Evolutionary conservation across 805 yeast genomes (phyloP), one percentile per base, ranked within the genome.

Genomic region (Candida boleticola): DNA sequence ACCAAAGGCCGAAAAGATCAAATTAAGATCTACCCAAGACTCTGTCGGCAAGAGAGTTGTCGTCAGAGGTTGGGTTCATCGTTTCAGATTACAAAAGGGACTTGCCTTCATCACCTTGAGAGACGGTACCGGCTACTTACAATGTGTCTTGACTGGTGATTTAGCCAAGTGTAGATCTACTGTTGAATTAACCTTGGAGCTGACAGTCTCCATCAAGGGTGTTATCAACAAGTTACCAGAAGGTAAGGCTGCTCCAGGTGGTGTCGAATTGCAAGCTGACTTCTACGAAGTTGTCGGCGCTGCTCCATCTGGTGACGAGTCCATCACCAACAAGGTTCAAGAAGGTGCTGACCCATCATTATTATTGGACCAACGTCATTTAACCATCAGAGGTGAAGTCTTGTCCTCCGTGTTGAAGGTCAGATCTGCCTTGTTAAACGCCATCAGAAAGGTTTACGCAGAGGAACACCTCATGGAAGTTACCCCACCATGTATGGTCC

Each of bases 401-500:
- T 71, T 93, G 51, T 79, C 93, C 45, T 83, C 93, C 14, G 95
- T 93, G 27, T 84, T 93, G 93, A 88, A 86, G 64, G 98, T 93
- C 27, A 84, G 99, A 67, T 93, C 97, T 30, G 71, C 81, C 29
- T 76, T 89, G 42, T 69, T 93, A 55, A 71, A 72, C 40, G 68
- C 93, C 30, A 66, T 93, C 53, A 82, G 99, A 71, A 76, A 80
- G 52, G 85, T 85, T 45, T 92, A 77, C 61, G 72, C 63, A 19
- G 93, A 88, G 58, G 88, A 84, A 69, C 77, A 79, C 26, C 59
- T 90, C 40, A 70, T 80, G 25, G 99, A 93, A 75, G 97, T 95
- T 46, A 93, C 98, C 30, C 97, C 99, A 36, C 99, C 99, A 59
- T 90, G 98, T 71, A 93, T 93, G 98, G 99, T 93, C 43, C 99